Evolutionary conservation across 1,139 yeast genomes (phyloP), one percentile per base, ranked within the genome.

Genomic region (Saccharomyces hybrid): DNA sequence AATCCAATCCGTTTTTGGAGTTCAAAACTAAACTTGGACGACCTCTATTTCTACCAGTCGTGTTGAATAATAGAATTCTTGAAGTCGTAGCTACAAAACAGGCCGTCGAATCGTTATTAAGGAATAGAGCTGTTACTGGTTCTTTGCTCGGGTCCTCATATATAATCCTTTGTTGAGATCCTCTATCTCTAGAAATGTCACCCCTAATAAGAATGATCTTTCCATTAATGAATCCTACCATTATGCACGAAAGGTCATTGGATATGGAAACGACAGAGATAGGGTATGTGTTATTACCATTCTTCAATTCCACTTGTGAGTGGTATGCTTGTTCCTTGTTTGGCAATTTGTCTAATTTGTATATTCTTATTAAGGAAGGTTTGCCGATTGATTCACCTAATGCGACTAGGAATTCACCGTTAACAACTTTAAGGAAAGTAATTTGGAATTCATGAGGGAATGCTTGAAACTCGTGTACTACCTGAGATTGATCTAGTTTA

Each of bases 201-300:
- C 99, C 99, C 58, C 98, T 73, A 0, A 91, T 81, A 3, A 91
- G 73, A 5, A 91, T 75, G 2, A 91, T 93, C 28, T 83, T 78
- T 6, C 99, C 99, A 68, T 90, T 88, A 21, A 95, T 85, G 66
- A 84, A 90, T 0, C 99, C 98, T 41, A 90, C 73, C 0, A 88
- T 95, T 4, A 89, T 69, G 53, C 89, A 80, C 0, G 88, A 76
- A 56, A 83, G 76, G 60, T 84, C 87, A 2, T 68, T 63, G 38
- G 82, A 79, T 55, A 80, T 74, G 27, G 78, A 77, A 57, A 87
- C 78, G 44, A 88, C 81, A 9, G 95, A 83, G 50, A 88, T 73
- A 0, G 96, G 96, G 60, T 75, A 86, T 5, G 86, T 79, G 64
- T 88, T 88, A 53, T 77, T 78, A 5, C 83, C 86, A 62, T 61